phyloP scores from a whole-genome alignment of 2,329 filamentous ascomycete genomes.

The Cladophialophora psammophila region DNA sequence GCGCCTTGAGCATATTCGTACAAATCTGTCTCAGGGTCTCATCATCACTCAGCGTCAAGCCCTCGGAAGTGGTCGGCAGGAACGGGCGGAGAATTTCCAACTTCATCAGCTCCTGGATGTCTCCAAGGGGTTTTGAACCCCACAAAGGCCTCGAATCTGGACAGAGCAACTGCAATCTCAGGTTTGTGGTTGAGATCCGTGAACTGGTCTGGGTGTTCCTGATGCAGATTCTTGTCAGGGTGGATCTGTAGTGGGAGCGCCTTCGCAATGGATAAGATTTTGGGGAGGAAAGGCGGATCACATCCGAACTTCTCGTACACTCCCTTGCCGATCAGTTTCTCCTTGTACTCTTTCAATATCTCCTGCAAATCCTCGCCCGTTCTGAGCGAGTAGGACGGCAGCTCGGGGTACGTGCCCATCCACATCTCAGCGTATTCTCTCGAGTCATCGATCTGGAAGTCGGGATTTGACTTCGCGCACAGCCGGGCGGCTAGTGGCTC shows the following conservation, averaged over 20 bases:
- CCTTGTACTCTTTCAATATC: slow-evolving; percentile 67
- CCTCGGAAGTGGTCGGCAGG: slow-evolving; percentile 52
- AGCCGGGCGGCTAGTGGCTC: slow-evolving; percentile 71
- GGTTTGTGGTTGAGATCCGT: slow-evolving; percentile 80
- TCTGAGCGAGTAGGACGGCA: slow-evolving; percentile 69
- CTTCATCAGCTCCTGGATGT: slow-evolving; percentile 66
- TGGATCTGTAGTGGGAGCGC: slow-evolving; percentile 78
- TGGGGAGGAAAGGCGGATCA: slow-evolving; percentile 75
- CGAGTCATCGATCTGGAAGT: slow-evolving; percentile 69
- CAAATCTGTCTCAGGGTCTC: slow-evolving; percentile 65
- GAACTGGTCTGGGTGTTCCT: slow-evolving; percentile 69
- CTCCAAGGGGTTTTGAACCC: slow-evolving; percentile 72
- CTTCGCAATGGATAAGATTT: slow-evolving; percentile 78
- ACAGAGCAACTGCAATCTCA: slow-evolving; percentile 76
- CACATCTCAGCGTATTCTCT: slow-evolving; percentile 74
- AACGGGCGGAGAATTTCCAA: slow-evolving; percentile 64
- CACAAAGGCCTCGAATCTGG: slow-evolving; percentile 76
- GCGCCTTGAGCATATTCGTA: slow-evolving; percentile 62
- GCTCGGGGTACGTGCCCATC: slow-evolving; percentile 78
- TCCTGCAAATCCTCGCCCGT: slow-evolving; percentile 71
- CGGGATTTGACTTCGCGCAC: slow-evolving; percentile 68
- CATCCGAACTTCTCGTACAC: slow-evolving; percentile 67
- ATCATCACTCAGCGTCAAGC: slow-evolving; percentile 58
- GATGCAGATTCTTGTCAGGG: slow-evolving; percentile 73
- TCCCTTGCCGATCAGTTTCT: slow-evolving; percentile 68